phyloP scores from a whole-genome alignment of 441 rosid species.

The Macaranga tanarius region DNA sequence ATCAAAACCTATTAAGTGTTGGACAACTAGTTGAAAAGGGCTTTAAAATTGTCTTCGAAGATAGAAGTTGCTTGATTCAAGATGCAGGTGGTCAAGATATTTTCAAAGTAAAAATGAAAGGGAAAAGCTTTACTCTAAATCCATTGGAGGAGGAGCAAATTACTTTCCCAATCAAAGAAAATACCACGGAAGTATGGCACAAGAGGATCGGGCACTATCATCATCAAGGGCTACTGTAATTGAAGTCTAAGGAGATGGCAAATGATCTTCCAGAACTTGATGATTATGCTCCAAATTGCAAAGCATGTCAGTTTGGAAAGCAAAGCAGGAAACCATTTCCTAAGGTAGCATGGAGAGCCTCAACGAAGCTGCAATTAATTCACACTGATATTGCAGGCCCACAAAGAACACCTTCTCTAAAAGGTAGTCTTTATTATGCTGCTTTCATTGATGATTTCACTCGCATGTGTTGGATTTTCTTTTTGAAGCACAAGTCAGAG shows the following conservation, averaged over 20 bases:
- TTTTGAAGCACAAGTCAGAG: background rate
- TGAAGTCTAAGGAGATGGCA: background rate
- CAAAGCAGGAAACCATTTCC: background rate
- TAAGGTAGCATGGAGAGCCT: slow-evolving; percentile 14
- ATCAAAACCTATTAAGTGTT: slow-evolving; percentile 1
- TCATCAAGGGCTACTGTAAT: background rate
- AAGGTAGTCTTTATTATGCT: background rate
- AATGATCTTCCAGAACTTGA: too few species aligned
- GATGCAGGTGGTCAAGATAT: background rate
- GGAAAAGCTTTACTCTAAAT: too few species aligned
- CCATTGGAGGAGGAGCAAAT: background rate
- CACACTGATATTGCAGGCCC: background rate
- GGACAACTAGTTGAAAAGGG: background rate
- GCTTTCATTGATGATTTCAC: background rate
- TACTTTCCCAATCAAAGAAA: too few species aligned
- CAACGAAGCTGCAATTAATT: slow-evolving; percentile 5
- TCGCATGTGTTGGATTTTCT: too few species aligned
- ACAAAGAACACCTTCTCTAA: background rate
- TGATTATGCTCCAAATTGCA: background rate
- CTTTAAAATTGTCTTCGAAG: slow-evolving; percentile 4
- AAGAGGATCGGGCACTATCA: background rate
- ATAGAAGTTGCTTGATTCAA: background rate
- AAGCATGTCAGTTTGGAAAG: slow-evolving; percentile 16
- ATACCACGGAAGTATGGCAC: background rate
- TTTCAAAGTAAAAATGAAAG: background rate